Evolutionary conservation across 331 rosid species (phyloP).

Genomic region (Malus hybrid): DNA sequence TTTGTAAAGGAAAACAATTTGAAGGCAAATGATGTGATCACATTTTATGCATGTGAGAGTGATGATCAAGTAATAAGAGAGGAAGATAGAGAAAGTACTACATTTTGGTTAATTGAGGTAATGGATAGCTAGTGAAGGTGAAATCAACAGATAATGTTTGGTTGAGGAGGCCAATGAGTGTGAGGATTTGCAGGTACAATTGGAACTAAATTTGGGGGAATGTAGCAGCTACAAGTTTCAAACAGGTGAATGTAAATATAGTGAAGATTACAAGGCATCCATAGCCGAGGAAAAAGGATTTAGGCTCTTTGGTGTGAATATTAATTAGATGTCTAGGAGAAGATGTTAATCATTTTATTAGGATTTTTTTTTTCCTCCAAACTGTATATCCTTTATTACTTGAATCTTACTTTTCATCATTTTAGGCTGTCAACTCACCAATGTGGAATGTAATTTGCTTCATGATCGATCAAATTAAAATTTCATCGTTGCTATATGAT

Average conservation of each 20-base stretch:
- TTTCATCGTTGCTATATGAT: neutral
- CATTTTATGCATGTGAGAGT: constrained; percentile 46
- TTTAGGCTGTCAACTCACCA: neutral
- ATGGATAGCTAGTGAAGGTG: constrained; percentile 14
- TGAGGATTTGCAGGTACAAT: neutral
- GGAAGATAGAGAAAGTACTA: constrained; percentile 5
- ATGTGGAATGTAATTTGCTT: neutral
- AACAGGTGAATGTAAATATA: neutral
- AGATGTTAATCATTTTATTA: neutral
- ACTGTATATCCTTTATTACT: neutral
- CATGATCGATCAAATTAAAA: neutral
- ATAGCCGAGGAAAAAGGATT: constrained; percentile 31
- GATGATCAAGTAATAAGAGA: neutral
- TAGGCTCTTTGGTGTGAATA: constrained; percentile 71
- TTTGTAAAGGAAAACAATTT: constrained; percentile 42
- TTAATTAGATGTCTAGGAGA: neutral
- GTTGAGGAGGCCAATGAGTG: neutral
- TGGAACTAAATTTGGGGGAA: constrained; percentile 14
- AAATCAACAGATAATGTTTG: constrained; percentile 9
- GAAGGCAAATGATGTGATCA: constrained; percentile 30
- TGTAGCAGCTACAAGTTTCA: constrained; percentile 4
- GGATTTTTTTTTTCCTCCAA: neutral
- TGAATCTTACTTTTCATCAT: neutral
- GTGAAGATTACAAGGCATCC: constrained; percentile 1
- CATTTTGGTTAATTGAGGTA: constrained; percentile 54